Base-by-base conservation (phyloP, 345 rosid species). In the Euclidium syriacum region DNA sequence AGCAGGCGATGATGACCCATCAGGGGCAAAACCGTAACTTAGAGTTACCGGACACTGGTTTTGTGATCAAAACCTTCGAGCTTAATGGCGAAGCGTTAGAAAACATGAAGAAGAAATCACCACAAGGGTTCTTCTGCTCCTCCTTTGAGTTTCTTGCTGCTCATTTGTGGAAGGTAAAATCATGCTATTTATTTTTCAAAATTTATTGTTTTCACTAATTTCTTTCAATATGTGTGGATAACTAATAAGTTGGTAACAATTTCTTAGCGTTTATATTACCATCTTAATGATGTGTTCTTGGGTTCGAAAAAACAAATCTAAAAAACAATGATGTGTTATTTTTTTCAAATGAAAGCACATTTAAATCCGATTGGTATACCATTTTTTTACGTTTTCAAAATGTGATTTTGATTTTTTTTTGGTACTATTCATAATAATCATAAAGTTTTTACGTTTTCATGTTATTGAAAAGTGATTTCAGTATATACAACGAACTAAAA, bases 91-190 rank as follows among this genome's bases (percentile, higher is more conserved):
- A 77, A 61, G 52, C 65, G 50, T 65, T 84, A 6, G 81, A 86
- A 9, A 82, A 56, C 53, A 63, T 80, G 61, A 79, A 76, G 80
- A 79, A 50, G 71, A 80, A 71, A 64, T 55, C 64, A 59, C 6
- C 17, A 35, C 36, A 63, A 56, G 64, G 72, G 44, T 69, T 75
- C 47, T 54, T 57, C 1, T 81, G 77, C 43, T 75, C 95, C 47
- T 71, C 87, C 46, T 86, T 84, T 68, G 95, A 86, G 64, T 62
- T 65, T 61, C 71, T 86, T 47, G 73, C 88, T 39, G 83, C 83
- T 76, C 90, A 82, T 66, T 68, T 84, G 27, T 86, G 90, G 90
- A 86, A 82, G 84, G 94, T 80, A 65, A 52, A 10, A 26, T 14
- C 38, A 12, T 39, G 3, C 26, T 18, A 10, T 2, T 27, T 35